These are phyloP conservation scores for Strigomonas oncopelti DNA, from an alignment of 208 protist species.

Conservation along the genomic window DNA sequence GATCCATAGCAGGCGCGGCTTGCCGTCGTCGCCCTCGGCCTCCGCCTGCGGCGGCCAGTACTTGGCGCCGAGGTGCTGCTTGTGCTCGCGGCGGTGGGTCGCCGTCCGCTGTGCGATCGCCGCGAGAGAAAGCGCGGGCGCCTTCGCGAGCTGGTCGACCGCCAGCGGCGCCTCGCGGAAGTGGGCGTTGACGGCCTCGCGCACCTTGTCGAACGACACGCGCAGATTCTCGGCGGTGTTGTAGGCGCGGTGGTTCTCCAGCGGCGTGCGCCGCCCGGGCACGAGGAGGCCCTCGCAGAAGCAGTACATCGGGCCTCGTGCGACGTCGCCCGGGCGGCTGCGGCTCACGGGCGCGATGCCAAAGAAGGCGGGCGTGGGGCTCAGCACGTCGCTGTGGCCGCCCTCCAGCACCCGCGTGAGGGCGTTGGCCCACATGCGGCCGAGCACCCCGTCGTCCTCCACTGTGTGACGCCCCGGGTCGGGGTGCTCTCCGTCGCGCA, in stretches of 20 bases:
- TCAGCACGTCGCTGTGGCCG: not conserved
- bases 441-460: not conserved
- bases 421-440: constrained; percentile 7
- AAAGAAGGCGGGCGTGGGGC: constrained; percentile 16
- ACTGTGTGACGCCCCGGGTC: not conserved
- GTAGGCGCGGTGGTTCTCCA: too few relatives aligned
- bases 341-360: constrained; percentile 27
- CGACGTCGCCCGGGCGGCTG: constrained; percentile 21
- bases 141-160: not conserved
- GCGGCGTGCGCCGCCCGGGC: constrained; percentile 4
- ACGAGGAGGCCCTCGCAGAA: constrained; percentile 30
- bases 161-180: constrained; percentile 20
- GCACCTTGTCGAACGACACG: constrained; percentile 13
- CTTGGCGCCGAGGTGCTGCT: not conserved
- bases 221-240: not conserved
- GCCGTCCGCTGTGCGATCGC: constrained; percentile 12
- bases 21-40: not conserved
- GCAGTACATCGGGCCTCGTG: constrained; percentile 36
- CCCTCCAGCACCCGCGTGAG: not conserved
- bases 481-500: too few relatives aligned
- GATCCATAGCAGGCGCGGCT: constrained; percentile 35
- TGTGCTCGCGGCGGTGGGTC: not conserved
- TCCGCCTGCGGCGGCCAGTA: not conserved
- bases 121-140: not conserved
- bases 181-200: constrained; percentile 15